Base-by-base conservation (phyloP, 2,329 filamentous ascomycete species). In the Emmonsiellopsis sp. region DNA sequence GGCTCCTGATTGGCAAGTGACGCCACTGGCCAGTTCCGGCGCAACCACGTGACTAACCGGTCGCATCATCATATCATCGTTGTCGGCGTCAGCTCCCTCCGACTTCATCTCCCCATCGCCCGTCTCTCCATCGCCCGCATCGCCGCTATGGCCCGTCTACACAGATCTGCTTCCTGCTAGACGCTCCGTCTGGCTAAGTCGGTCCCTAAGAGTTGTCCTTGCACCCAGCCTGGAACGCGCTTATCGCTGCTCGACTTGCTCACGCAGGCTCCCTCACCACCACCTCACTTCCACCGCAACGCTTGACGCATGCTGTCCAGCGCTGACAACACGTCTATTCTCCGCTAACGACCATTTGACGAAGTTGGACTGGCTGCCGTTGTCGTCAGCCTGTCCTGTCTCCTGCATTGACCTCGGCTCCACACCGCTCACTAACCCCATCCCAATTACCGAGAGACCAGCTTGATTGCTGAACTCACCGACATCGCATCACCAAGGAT, bases 211-310 rank as follows among this genome's bases (percentile, higher is more conserved):
- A 64, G 61, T 64, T 67, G 63, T 67, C 71, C 70, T 67, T 71
- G 70, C 69, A 72, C 65, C 73, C 69, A 73, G 71, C 70, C 65
- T 63, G 65, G 68, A 71, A 65, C 66, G 64, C 66, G 61, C 66
- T 70, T 70, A 69, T 73, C 68, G 61, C 66, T 68, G 68, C 68
- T 72, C 70, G 67, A 68, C 65, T 63, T 69, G 70, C 68, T 67
- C 57, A 56, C 61, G 67, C 68, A 70, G 68, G 65, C 64, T 57
- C 52, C 37, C 7, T 38, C 20, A 3, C 46, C 7, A 16, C 30
- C 35, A 47, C 16, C 32, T 50, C 52, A 51, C 48, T 44, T 50
- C 47, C 11, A 43, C 53, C 30, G 20, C 41, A 11, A 47, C 54
- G 53, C 43, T 20, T 13, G 13, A 35, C 38, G 38, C 38, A 47